Evolutionary conservation across 2,329 filamentous ascomycete genomes (phyloP).

Genomic region (Sarocladium oryzae): DNA sequence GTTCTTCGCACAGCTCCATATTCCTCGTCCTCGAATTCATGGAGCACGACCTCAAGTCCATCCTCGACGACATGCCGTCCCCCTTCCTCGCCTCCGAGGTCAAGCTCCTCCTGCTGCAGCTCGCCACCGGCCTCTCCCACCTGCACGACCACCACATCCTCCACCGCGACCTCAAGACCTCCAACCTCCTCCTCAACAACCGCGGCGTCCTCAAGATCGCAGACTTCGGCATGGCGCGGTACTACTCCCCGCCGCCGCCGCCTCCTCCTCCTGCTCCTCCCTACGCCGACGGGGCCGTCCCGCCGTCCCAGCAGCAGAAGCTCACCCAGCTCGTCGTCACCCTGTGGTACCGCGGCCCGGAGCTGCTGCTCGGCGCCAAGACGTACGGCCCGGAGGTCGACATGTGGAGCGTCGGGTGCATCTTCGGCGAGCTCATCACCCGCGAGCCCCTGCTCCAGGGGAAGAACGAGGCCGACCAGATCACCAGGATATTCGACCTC

Average conservation of each 20-base stretch:
- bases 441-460: conserved; percentile 80
- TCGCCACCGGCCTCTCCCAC: conserved; percentile 73
- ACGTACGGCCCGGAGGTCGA: conserved; percentile 74
- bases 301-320: conserved; percentile 34
- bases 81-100: conserved; percentile 89
- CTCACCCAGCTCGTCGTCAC: conserved; percentile 93
- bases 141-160: conserved; percentile 88
- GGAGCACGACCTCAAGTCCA: conserved; percentile 90
- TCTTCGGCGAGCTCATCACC: conserved; percentile 85
- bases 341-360: conserved; percentile 91
- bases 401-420: conserved; percentile 94
- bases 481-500: conserved; percentile 81
- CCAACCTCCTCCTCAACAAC: conserved; percentile 91
- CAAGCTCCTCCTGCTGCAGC: conserved; percentile 82
- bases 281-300: not conserved
- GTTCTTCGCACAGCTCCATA: conserved; percentile 54
- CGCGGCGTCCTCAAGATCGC: conserved; percentile 91
- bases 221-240: conserved; percentile 96
- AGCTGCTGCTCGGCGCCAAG: conserved; percentile 75
- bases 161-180: conserved; percentile 89
- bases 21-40: conserved; percentile 96
- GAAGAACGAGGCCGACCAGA: conserved; percentile 86
- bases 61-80: conserved; percentile 90
- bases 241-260: no score
- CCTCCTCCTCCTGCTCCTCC: no score